Base-by-base conservation (phyloP, 2,329 filamentous ascomycete species). In the Aspergillus sp. region DNA sequence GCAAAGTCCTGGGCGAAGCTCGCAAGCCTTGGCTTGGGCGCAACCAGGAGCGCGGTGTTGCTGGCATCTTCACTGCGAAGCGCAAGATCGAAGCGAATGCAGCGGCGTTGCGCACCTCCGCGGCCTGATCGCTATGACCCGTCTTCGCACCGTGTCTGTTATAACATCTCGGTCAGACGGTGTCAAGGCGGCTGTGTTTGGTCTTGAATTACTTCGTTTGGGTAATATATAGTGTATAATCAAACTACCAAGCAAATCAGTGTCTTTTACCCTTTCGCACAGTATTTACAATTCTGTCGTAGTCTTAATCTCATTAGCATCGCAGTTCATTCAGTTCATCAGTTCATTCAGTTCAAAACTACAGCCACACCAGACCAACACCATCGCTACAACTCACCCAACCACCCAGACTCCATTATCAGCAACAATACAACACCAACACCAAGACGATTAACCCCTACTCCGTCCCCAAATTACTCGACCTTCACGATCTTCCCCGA, bases 11-110 rank as follows among this genome's bases (percentile, higher is more conserved):
- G 51, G 93, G 92, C 33, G 95, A 98, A 75, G 87, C 90, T 53
- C 40, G 52, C 9, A 60, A 57, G 45, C 57, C 57, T 15, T 59
- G 57, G 57, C 79, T 99, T 52, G 93, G 93, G 2, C 83, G 86
- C 57, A 87, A 91, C 72, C 95, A 99, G 81, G 90, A 93, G 74
- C 82, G 79, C 2, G 93, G 93, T 39, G 83, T 93, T 51, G 84
- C 85, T 15, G 93, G 93, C 2, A 74, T 96, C 58, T 93, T 93
- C 6, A 97, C 92, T 3, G 93, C 93, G 49, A 95, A 90, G 82
- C 82, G 87, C 65, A 89, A 86, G 80, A 88, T 89, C 54, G 79
- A 73, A 12, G 58, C 65, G 15, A 55, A 54, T 31, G 60, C 58
- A 46, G 57, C 33, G 11, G 48, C 48, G 12, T 37, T 37, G 12